Evolutionary conservation across 306 rosid species (phyloP).

Genomic region (Vigna radiata): DNA sequence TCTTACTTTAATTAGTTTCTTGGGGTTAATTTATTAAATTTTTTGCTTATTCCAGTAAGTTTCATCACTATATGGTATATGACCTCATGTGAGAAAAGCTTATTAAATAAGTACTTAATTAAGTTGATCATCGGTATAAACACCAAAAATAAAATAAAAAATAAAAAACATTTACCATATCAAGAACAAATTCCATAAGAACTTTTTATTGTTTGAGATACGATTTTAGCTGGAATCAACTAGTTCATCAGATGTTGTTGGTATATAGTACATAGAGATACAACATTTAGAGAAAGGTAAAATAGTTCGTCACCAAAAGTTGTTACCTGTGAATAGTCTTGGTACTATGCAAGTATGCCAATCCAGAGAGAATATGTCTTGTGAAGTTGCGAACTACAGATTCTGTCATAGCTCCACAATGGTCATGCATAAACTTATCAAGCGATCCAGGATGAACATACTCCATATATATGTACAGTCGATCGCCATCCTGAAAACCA

Average conservation of each 20-base stretch:
- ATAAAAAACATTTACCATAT: constrained; percentile 14
- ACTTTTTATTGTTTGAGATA: constrained; percentile 1
- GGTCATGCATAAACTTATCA: constrained; percentile 75
- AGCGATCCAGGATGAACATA: constrained; percentile 90
- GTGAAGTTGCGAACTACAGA: constrained; percentile 89
- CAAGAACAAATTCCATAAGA: constrained; percentile 8
- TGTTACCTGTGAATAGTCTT: constrained; percentile 88
- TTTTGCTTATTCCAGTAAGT: background rate
- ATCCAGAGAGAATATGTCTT: constrained; percentile 80
- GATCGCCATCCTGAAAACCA: constrained; percentile 70
- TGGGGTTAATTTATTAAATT: background rate
- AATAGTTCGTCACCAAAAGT: constrained; percentile 36
- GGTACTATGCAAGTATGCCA: constrained; percentile 78
- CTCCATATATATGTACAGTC: constrained; percentile 87
- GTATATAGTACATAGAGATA: constrained; percentile 32
- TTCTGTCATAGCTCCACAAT: constrained; percentile 76
- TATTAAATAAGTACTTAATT: background rate
- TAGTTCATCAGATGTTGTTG: constrained; percentile 19
- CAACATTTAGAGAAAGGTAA: constrained; percentile 13
- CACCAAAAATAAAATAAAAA: background rate
- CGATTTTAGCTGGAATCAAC: constrained; percentile 22
- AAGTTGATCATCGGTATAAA: background rate
- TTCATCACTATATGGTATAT: constrained; percentile 1
- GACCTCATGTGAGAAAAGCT: background rate
- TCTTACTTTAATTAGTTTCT: background rate